Base-by-base conservation (phyloP, 2,329 filamentous ascomycete genomes). In the Fusarium luffae region DNA sequence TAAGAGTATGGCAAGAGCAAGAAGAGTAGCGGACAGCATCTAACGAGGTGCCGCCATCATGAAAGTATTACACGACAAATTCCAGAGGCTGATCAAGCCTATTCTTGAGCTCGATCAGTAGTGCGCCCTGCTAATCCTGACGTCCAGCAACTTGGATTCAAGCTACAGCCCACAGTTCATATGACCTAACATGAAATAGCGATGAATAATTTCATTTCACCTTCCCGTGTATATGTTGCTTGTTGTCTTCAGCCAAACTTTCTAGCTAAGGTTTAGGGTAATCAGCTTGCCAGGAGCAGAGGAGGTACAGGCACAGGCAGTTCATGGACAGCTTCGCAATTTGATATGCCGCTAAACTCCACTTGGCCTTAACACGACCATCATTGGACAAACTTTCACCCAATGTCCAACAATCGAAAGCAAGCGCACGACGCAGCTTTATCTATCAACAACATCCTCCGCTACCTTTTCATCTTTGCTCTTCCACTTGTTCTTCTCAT, bases 371-470 rank as follows among this genome's bases (percentile, higher is more conserved):
- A 13, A 41, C 52, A 57, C 32, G 40, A 50, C 47, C 7, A 43
- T 34, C 48, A 71, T 65, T 71, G 68, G 68, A 57, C 43, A 59
- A 47, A 43, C 54, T 32, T 65, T 23, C 30, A 69, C 46, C 47
- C 49, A 51, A 71, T 71, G 69, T 54, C 65, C 44, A 42, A 59
- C 42, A 30, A 70, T 56, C 27, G 42, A 23, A 65, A 66, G 47
- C 63, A 70, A 49, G 51, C 59, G 46, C 47, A 60, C 28, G 57
- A 41, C 40, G 23, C 50, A 43, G 40, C 42, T 28, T n/a, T 21
- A 56, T 54, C 57, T 37, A 30, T 44, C 11, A 67, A 25, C 32
- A 27, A 23, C n/a, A 14, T 63, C 40, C 13, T 67, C 42, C 69
- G 57, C 23, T 71, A 58, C n/a, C 28, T 71, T 46, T 41, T 57